These are phyloP conservation scores for Ustilago nuda DNA, from an alignment of 1,284 basidiomycete genomes.

Conservation along the genomic window DNA sequence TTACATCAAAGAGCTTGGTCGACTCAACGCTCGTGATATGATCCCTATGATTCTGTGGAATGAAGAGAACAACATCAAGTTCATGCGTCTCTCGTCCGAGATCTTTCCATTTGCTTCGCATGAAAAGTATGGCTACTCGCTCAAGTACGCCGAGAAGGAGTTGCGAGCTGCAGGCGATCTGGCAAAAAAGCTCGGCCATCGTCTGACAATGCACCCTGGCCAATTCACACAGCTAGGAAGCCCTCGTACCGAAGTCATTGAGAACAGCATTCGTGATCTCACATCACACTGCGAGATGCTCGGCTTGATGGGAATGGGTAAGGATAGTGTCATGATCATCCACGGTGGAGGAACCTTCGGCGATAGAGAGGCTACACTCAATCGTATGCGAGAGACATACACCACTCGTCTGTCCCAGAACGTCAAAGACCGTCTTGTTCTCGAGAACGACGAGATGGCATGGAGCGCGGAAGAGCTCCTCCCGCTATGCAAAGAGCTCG, in stretches of 20 bases:
- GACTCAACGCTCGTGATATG: slow-evolving; percentile 76
- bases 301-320: slow-evolving; percentile 81
- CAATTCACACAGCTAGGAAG: slow-evolving; percentile 84
- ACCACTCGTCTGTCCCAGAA: slow-evolving; percentile 74
- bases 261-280: slow-evolving; percentile 81
- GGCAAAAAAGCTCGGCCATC: slow-evolving; percentile 80
- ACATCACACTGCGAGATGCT: slow-evolving; percentile 87
- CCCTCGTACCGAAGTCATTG: slow-evolving; percentile 79
- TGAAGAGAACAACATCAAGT: slow-evolving; percentile 60
- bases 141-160: slow-evolving; percentile 77
- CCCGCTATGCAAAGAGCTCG: slow-evolving; percentile 82
- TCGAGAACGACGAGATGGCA: slow-evolving; percentile 93
- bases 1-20: slow-evolving; percentile 81
- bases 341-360: slow-evolving; percentile 79
- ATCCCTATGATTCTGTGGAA: slow-evolving; percentile 77
- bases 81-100: slow-evolving; percentile 72
- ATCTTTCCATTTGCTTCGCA: slow-evolving; percentile 93
- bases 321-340: slow-evolving; percentile 82
- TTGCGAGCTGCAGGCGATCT: slow-evolving; percentile 77
- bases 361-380: slow-evolving; percentile 79
- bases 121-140: slow-evolving; percentile 80
- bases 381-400: slow-evolving; percentile 80
- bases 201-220: slow-evolving; percentile 87
- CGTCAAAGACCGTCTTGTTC: slow-evolving; percentile 80
- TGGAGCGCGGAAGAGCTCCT: slow-evolving; percentile 88